phyloP scores from a whole-genome alignment of 192 early-diverging fungal species.

The Coemansia sp. region DNA sequence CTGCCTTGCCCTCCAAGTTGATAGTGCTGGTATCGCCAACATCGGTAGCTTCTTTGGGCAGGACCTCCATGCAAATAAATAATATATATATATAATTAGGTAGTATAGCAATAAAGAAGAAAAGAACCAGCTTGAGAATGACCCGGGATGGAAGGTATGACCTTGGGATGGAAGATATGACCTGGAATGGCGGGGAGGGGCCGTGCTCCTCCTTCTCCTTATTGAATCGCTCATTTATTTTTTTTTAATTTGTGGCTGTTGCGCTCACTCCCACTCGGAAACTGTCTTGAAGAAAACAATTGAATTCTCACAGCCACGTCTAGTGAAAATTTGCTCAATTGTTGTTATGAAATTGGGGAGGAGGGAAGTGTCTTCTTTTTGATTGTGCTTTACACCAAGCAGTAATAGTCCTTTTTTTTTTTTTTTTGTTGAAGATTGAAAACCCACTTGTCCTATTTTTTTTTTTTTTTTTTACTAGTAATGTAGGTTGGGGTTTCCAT shows the following conservation, averaged over 20 bases:
- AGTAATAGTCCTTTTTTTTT: too few relatives aligned
- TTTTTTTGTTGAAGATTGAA: too few relatives aligned
- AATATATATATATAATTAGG: neutral
- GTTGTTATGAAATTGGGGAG: too few relatives aligned
- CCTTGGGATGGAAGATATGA: too few relatives aligned
- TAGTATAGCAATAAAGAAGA: neutral
- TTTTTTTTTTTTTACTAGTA: too few relatives aligned
- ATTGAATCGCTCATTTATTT: too few relatives aligned
- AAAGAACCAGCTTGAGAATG: neutral
- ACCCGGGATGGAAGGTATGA: neutral
- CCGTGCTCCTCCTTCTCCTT: too few relatives aligned
- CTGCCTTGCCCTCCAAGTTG: neutral
- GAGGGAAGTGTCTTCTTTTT: neutral
- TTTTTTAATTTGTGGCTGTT: neutral
- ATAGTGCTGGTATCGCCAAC: neutral
- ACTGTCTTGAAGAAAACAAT: neutral
- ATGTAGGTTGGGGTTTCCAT: neutral
- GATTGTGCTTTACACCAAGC: neutral
- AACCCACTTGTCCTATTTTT: too few relatives aligned
- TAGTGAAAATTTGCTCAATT: too few relatives aligned
- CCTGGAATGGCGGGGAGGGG: too few relatives aligned
- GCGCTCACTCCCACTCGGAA: neutral
- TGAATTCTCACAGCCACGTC: neutral
- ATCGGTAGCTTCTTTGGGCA: neutral
- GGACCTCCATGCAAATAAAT: neutral